These are phyloP conservation scores for Colletotrichum sp. DNA, from an alignment of 2,329 filamentous ascomycete genomes.

Conservation along the genomic window DNA sequence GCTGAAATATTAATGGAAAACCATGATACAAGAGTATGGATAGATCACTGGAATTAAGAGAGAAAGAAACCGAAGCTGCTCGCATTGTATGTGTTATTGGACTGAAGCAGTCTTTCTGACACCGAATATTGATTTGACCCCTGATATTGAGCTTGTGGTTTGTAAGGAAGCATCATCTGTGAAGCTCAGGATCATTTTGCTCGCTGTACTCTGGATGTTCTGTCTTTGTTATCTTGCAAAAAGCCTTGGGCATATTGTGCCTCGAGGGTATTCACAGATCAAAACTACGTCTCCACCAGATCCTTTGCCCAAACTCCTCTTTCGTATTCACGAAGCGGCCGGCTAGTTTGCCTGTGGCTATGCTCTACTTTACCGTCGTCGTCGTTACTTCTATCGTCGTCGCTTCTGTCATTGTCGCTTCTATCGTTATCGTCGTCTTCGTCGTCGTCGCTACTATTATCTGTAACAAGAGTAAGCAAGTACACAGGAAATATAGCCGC, in stretches of 20 bases:
- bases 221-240: neutral
- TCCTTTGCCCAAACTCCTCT: neutral
- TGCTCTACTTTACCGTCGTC: no score
- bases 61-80: no score
- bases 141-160: neutral
- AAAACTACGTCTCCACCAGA: neutral
- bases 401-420: no score
- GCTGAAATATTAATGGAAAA: neutral
- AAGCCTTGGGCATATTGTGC: neutral
- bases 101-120: rapidly evolving
- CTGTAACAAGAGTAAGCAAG: no score
- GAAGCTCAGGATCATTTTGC: rapidly evolving
- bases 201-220: neutral
- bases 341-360: neutral
- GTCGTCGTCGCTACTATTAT: no score
- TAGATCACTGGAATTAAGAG: neutral
- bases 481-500: no score
- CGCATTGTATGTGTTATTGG: rapidly evolving
- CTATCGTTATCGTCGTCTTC: no score
- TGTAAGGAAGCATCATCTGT: neutral
- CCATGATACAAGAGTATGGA: neutral
- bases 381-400: no score
- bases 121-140: neutral
- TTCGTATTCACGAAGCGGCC: neutral
- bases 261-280: neutral